Percentiles rank a stretch among this genome's conserved stretches.
Conservation (phyloP, 192 early-diverging fungal species). For the Linnemannia elongata region DNA sequence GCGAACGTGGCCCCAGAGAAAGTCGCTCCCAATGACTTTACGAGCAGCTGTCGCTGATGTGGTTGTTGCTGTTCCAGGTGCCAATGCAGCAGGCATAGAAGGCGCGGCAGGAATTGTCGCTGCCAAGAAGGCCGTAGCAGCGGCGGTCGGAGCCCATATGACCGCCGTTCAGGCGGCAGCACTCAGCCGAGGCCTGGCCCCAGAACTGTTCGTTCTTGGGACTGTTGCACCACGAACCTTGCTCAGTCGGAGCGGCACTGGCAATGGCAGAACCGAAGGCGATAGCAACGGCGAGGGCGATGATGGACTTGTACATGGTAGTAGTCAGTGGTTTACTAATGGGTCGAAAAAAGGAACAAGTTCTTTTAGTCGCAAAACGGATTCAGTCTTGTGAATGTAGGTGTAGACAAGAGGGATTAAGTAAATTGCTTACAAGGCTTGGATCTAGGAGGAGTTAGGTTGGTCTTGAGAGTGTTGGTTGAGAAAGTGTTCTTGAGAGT, state of each 20-base stretch:
- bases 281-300: constrained; percentile 31
- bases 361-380: not conserved
- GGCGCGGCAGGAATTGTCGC: constrained; percentile 5
- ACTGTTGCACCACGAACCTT: constrained; percentile 42
- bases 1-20: not conserved
- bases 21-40: constrained; percentile 18
- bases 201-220: constrained; percentile 40
- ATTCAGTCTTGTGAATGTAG: not conserved
- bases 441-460: not conserved
- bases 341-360: not conserved
- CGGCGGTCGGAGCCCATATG: constrained; percentile 30
- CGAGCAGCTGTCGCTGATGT: constrained; percentile 19
- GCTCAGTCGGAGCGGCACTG: constrained; percentile 15
- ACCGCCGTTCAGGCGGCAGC: constrained; percentile 27
- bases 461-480: constrained; percentile 22
- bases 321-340: constrained; percentile 5
- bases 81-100: constrained; percentile 47
- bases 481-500: constrained; percentile 18
- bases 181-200: constrained; percentile 35
- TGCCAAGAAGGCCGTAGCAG: constrained; percentile 33
- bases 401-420: not conserved
- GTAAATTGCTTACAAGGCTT: constrained; percentile 10
- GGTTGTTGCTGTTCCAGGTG: constrained; percentile 36
- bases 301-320: constrained; percentile 47
- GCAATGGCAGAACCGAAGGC: constrained; percentile 22